Evolutionary conservation across 1,284 basidiomycete genomes (phyloP), one percentile per base, ranked within the genome.

Genomic region (Apiotrichum mycotoxinovorans): DNA sequence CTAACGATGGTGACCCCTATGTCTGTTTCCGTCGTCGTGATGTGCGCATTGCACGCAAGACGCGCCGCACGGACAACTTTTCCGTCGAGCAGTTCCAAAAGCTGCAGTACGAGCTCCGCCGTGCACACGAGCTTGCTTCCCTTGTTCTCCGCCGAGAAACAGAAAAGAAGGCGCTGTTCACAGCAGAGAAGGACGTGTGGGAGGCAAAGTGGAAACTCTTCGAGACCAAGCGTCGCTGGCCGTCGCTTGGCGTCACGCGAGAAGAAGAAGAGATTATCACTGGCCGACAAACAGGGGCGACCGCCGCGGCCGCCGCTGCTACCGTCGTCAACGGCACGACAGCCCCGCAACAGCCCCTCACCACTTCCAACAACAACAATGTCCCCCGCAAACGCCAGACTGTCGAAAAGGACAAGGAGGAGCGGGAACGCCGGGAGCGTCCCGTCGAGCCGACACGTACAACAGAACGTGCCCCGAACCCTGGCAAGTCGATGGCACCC

Each of bases 11-110:
- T 59, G 93, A 98, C 71, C 96, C 96, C 0, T 98, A 98, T 65
- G 91, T 98, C 51, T 99, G 96, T 78, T 98, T 99, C 83, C 87
- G 96, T 41, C 84, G 95, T 54, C 87, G 94, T 58, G 95, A 98
- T 71, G 89, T 90, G 74, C 98, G 98, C 73, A 87, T 89, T 15
- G 85, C 92, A 25, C 87, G 95, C 58, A 98, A 98, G 80, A 98
- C 95, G 1, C 86, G 94, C 25, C 87, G 91, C 11, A 88, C 88
- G 1, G 92, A 96, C 70, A 86, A 86, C 18, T 87, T 88, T 2
- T 91, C 88, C 23, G 88, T 92, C 14, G 93, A 96, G 67, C 89
- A 91, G 66, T 83, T 97, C 64, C 76, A 86, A 12, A 87, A 90
- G 43, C 79, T 97, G 15, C 87, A 91, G 65, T 77, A 79, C 38